These are phyloP conservation scores for Closterium sp. DNA, from an alignment of 139 green algal species.

Conservation along the genomic window DNA sequence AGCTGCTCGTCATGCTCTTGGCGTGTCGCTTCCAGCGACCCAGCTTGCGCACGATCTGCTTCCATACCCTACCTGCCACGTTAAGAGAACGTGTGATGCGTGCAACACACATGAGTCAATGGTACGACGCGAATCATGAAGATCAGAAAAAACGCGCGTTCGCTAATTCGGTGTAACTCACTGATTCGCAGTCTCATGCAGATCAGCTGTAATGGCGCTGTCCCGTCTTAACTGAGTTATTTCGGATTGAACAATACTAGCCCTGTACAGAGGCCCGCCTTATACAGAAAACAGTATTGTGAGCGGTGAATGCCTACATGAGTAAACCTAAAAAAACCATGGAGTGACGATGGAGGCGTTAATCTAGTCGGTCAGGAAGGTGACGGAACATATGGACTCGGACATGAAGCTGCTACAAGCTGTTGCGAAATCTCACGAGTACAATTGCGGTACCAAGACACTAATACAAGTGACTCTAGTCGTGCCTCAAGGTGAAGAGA, in stretches of 20 bases:
- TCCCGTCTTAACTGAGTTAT: not conserved
- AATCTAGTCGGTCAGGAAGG: too few species aligned
- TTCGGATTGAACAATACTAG: too few species aligned
- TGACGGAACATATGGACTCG: too few species aligned
- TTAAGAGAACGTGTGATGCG: too few species aligned
- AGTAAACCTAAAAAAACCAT: not conserved
- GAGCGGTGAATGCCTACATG: not conserved
- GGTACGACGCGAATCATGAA: too few species aligned
- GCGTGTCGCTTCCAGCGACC: not conserved
- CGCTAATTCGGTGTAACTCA: not conserved
- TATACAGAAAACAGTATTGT: not conserved
- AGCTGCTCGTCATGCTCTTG: not conserved
- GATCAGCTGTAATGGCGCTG: not conserved
- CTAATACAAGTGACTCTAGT: too few species aligned
- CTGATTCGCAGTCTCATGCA: not conserved
- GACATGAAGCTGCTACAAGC: too few species aligned
- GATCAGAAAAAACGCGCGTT: not conserved
- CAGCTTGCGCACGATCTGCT: not conserved
- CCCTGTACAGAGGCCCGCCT: not conserved
- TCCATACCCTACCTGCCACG: not conserved
- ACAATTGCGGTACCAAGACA: too few species aligned
- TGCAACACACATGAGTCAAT: too few species aligned
- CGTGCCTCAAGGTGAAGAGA: too few species aligned
- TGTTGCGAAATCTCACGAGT: too few species aligned
- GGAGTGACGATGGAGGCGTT: too few species aligned